Percentiles rank a stretch among this genome's conserved stretches.
phyloP scores from a whole-genome alignment of 345 rosid genomes.

The Bruguiera gymnorhiza region DNA sequence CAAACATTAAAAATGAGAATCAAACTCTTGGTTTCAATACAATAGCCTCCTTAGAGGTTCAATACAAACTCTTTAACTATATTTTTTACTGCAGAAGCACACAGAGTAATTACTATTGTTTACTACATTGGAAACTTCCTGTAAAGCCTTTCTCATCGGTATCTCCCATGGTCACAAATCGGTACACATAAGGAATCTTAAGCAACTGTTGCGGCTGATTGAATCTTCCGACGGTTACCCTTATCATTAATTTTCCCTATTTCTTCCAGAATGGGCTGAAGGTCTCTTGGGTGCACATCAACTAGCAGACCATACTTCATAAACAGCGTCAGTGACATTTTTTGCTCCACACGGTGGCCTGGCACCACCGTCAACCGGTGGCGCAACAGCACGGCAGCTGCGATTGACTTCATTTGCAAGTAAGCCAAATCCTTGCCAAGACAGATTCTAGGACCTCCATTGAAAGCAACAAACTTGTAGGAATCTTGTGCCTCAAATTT shows the following conservation, averaged over 20 bases:
- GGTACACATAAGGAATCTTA: background rate
- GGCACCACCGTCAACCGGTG: slow-evolving; percentile 39
- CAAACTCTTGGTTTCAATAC: too few species aligned
- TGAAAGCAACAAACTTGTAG: slow-evolving; percentile 37
- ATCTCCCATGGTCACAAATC: too few species aligned
- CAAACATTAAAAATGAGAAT: too few species aligned
- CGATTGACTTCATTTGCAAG: slow-evolving; percentile 47
- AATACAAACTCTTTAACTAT: too few species aligned
- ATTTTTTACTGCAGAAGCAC: too few species aligned
- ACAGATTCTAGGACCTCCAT: slow-evolving; percentile 53
- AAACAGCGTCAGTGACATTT: slow-evolving; percentile 51
- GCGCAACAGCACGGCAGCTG: slow-evolving; percentile 35
- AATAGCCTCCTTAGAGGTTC: too few species aligned
- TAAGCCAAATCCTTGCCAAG: slow-evolving; percentile 49
- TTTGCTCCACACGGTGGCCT: slow-evolving; percentile 50
- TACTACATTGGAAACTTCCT: too few species aligned
- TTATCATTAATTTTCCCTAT: background rate
- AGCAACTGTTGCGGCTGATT: background rate
- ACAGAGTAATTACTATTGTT: too few species aligned
- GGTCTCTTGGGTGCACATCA: slow-evolving; percentile 36
- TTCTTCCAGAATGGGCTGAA: slow-evolving; percentile 27
- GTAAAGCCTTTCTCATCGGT: too few species aligned
- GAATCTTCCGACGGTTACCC: background rate
- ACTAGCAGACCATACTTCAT: slow-evolving; percentile 46
- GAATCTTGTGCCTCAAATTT: slow-evolving; percentile 25